Evolutionary conservation across 345 rosid species (phyloP).

Genomic region (Passiflora organensis): DNA sequence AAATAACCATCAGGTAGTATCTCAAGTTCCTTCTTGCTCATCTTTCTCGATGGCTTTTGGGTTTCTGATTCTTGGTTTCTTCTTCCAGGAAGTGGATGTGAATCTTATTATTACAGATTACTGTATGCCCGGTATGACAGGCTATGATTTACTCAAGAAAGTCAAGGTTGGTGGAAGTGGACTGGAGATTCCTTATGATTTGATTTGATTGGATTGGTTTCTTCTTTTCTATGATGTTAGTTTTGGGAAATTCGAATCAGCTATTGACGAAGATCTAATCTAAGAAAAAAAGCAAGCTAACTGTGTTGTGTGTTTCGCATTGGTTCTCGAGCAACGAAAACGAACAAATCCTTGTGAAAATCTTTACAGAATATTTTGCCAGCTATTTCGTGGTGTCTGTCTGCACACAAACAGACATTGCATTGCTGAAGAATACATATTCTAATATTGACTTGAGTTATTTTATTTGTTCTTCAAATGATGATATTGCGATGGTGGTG

Average conservation of each 20-base stretch:
- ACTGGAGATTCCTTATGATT: background rate
- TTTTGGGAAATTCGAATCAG: conserved; percentile 4
- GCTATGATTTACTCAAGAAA: conserved; percentile 73
- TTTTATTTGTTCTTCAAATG: too few relatives aligned
- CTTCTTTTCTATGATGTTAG: conserved; percentile 1
- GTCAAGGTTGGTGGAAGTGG: too few relatives aligned
- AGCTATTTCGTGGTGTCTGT: conserved; percentile 13
- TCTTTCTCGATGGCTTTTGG: conserved; percentile 1
- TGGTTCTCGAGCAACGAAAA: conserved; percentile 11
- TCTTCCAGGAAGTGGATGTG: conserved; percentile 45
- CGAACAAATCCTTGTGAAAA: conserved; percentile 23
- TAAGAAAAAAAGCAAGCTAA: too few relatives aligned
- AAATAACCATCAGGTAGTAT: conserved; percentile 31
- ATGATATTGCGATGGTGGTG: conserved; percentile 4
- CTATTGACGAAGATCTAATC: too few relatives aligned
- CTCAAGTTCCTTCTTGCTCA: background rate
- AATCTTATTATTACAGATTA: conserved; percentile 68
- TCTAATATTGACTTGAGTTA: background rate
- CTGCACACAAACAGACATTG: conserved; percentile 13
- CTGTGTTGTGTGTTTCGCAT: too few relatives aligned
- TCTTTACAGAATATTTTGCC: conserved; percentile 27
- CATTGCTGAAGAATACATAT: conserved; percentile 23
- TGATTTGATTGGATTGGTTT: background rate
- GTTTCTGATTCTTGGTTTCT: conserved; percentile 7
- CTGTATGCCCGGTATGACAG: conserved; percentile 90